Evolutionary conservation across 176 grass and related monocot genomes (phyloP).

Genomic region (Zoysia pacifica): DNA sequence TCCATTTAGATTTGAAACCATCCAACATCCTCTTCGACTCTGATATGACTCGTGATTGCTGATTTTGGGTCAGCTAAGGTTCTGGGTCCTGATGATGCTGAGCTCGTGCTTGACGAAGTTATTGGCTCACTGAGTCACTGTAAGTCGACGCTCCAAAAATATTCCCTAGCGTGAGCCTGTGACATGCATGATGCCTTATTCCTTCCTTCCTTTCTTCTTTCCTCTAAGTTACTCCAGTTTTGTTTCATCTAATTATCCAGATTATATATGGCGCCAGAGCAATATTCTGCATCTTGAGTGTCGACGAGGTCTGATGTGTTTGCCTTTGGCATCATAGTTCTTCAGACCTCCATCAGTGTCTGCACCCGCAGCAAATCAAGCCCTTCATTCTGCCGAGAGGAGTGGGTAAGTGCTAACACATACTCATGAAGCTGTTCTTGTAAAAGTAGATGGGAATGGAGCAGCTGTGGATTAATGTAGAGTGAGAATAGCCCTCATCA

Average conservation of each 20-base stretch:
- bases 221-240: too few species aligned
- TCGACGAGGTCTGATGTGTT: not conserved
- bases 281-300: not conserved
- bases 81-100: not conserved
- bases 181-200: too few species aligned
- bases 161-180: not conserved
- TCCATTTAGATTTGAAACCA: conserved; percentile 1
- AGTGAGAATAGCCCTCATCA: too few species aligned
- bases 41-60: not conserved
- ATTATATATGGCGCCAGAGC: not conserved
- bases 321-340: not conserved
- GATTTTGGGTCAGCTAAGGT: not conserved
- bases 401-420: too few species aligned
- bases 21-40: conserved; percentile 2
- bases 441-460: too few species aligned
- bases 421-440: too few species aligned
- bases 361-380: not conserved
- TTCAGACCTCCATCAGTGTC: not conserved
- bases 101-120: too few species aligned
- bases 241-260: not conserved
- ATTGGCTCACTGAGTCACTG: not conserved
- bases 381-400: too few species aligned
- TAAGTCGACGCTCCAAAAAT: not conserved
- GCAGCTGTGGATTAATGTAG: too few species aligned
- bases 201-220: not conserved